Percentiles rank a stretch among this genome's conserved stretches.
Conservation (phyloP, 805 yeast species). For the Saccharomycopsis schoenii region DNA sequence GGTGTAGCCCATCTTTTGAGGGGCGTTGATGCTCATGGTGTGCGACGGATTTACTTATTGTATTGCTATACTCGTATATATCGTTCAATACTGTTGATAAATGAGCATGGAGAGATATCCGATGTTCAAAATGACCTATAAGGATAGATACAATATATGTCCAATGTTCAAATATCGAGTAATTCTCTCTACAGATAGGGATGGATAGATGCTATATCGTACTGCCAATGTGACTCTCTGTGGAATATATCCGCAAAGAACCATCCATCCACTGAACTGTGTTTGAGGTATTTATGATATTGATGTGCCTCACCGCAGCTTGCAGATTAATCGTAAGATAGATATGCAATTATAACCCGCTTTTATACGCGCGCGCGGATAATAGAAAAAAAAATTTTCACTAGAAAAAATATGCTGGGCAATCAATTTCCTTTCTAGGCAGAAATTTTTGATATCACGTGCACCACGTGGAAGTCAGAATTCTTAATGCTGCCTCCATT, state of each 20-base stretch:
- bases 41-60: not conserved
- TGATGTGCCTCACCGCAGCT: not conserved
- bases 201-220: not conserved
- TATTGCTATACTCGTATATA: too few relatives aligned
- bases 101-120: too few relatives aligned
- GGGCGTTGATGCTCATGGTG: conserved; percentile 7
- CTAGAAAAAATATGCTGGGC: too few relatives aligned
- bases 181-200: too few relatives aligned
- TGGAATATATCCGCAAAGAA: not conserved
- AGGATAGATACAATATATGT: too few relatives aligned
- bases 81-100: too few relatives aligned
- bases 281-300: not conserved
- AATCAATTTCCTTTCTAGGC: too few relatives aligned
- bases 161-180: too few relatives aligned
- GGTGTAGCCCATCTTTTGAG: conserved; percentile 40
- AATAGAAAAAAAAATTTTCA: not conserved
- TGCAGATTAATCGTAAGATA: not conserved
- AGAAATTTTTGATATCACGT: too few relatives aligned
- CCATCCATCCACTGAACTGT: not conserved
- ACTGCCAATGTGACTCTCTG: not conserved
- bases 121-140: too few relatives aligned
- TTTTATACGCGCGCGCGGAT: not conserved
- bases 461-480: too few relatives aligned
- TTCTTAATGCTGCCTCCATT: too few relatives aligned
- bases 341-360: not conserved